Conservation (phyloP, 2,329 filamentous ascomycete genomes). For the Onygenales sp. region DNA sequence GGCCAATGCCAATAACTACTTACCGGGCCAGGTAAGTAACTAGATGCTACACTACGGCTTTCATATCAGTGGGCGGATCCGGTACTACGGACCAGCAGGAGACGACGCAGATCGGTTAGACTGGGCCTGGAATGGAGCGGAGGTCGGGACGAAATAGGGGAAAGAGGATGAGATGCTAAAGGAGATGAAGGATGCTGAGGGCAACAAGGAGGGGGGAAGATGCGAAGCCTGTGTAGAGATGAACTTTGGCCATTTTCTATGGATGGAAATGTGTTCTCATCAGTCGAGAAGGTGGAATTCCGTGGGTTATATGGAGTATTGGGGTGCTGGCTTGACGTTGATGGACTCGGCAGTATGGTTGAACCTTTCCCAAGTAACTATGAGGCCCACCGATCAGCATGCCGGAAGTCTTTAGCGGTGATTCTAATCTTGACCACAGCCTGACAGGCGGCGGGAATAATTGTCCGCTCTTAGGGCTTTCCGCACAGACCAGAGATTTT, state of each 20-base stretch:
- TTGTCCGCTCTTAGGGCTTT: background rate
- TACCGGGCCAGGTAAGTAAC: too few species aligned
- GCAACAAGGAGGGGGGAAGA: background rate
- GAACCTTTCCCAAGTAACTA: too few species aligned
- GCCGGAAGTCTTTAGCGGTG: background rate
- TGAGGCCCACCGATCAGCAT: background rate
- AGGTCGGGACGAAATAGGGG: background rate
- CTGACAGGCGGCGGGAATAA: background rate
- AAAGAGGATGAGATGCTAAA: background rate
- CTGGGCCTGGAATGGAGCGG: background rate
- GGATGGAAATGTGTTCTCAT: background rate
- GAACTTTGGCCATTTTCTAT: background rate
- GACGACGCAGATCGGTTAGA: constrained; percentile 5
- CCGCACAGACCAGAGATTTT: too few species aligned
- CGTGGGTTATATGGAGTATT: background rate
- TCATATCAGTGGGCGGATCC: background rate
- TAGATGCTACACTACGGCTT: too few species aligned
- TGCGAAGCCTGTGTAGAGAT: background rate
- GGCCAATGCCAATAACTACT: too few species aligned
- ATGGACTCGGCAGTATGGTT: too few species aligned
- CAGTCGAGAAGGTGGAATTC: background rate
- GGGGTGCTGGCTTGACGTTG: background rate
- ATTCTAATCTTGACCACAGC: background rate
- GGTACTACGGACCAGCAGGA: constrained; percentile 3
- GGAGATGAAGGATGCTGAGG: background rate